Evolutionary conservation across 257 asterid genomes (phyloP), one percentile per base, ranked within the genome.

Genomic region (Penstemon newberryi): DNA sequence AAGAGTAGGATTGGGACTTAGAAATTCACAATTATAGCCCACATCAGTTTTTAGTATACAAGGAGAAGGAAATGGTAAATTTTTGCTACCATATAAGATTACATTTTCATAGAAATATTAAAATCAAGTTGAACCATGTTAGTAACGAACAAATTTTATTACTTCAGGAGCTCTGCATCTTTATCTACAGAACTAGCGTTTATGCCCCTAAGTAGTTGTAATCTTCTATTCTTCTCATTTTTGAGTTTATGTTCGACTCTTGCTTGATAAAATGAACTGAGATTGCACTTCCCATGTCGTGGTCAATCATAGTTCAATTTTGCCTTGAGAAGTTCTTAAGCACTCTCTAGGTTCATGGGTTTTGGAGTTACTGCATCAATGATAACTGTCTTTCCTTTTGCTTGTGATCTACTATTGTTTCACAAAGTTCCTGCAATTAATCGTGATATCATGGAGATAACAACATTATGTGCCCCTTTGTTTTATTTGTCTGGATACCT

Each of bases 61-160:
- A 56, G 67, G 15, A 50, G 46, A 13, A 39, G 4, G 39, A 8
- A 36, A 40, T 42, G 40, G 8, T 41, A n/a, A 36, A 7, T 11
- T 52, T 11, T 33, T 4, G 47, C 1, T 42, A 51, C 15, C 12
- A 46, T 5, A 43, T 9, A 59, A 51, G 40, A 60, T 65, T 60
- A 33, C 60, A 8, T 19, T 41, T 51, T 47, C 9, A 3, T 9
- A 38, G 3, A 6, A 8, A 58, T 18, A 36, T 25, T 37, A 55
- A 60, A 54, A 67, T 19, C 61, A 36, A 58, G 40, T 56, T 46
- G 58, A 55, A 45, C 54, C 5, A 45, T 56, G 60, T 38, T 54
- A 8, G 62, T 50, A 51, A 5, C 5, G 49, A 18, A 5, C 37
- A 4, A 41, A 33, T 9, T 58, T 15, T 49, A 9, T 8, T 6